Evolutionary conservation across 305 asterid species (phyloP).

Genomic region (Caryopteris hybrid): DNA sequence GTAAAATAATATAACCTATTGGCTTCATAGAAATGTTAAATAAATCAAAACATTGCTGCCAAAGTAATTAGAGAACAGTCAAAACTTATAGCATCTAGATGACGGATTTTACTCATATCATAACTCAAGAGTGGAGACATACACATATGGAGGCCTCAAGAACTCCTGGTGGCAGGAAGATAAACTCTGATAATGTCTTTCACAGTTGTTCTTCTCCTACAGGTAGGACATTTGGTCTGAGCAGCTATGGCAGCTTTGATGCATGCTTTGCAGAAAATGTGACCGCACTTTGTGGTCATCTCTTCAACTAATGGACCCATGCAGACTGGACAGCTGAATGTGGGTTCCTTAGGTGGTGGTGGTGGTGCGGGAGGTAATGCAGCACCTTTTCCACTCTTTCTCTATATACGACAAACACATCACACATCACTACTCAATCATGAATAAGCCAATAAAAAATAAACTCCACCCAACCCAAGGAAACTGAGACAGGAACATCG

Average conservation of each 20-base stretch:
- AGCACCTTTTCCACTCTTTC: constrained; percentile 25
- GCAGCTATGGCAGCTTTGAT: constrained; percentile 73
- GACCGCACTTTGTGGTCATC: constrained; percentile 86
- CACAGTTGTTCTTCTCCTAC: constrained; percentile 59
- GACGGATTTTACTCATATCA: no score
- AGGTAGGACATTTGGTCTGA: constrained; percentile 83
- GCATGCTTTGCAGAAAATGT: constrained; percentile 87
- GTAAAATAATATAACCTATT: background rate
- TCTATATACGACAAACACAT: constrained; percentile 24
- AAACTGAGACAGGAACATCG: background rate
- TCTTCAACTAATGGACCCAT: constrained; percentile 86
- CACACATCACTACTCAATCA: background rate
- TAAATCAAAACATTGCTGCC: background rate
- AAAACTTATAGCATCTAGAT: no score
- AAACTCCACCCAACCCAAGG: background rate
- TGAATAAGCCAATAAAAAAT: background rate
- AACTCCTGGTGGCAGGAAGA: constrained; percentile 60
- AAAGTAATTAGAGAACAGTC: no score
- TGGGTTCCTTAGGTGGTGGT: constrained; percentile 60
- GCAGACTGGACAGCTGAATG: constrained; percentile 85
- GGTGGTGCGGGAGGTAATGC: constrained; percentile 18
- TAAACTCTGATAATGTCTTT: constrained; percentile 68
- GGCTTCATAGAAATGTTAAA: background rate
- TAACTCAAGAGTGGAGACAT: background rate
- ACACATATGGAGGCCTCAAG: constrained; percentile 30